Evolutionary conservation across 2,329 filamentous ascomycete species (phyloP), one percentile per base, ranked within the genome.

Genomic region (Cercospora sp.): DNA sequence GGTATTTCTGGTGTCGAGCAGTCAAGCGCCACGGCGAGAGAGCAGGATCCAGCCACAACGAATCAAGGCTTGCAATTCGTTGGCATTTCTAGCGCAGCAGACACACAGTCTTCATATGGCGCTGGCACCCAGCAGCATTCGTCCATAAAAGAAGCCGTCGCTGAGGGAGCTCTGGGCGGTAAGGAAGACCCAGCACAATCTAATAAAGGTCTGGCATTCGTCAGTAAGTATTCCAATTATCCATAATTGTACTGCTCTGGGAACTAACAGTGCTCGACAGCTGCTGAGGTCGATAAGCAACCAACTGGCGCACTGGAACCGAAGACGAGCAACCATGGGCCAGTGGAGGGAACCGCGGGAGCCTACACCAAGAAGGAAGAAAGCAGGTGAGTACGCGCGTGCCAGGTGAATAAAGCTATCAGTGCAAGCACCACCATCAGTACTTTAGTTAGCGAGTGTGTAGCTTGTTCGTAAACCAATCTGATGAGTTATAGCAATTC

Each of bases 11-110:
- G 21, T 21, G 5, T 32, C 26, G 53, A 28, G 26, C 53, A 58
- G 24, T 30, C 53, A n/a, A 32, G 18, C 40, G 28, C 16, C 13
- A 40, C 7, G 37, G 26, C 40, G 9, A 10, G 40, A 26, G 37
- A 62, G 28, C 37, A 64, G 24, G 32, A 57, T 30, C 62, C 32
- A 16, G 49, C 62, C 24, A 58, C 26, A 18, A 37, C 62, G 18
- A 43, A 57, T 24, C 10, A 57, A 18, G 62, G 62, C 32, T 40
- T 64, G 34, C 62, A 64, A 18, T 64, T 64, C 51, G 49, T 64
- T 16, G 62, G 62, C 30, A 16, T 51, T 24, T 28, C 62, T 18
- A 37, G 49, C n/a, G 26, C 45, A 13, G 26, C 32, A 58, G 55
- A 57, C 32, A 43, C 61, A 53, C 16, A 13, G 9, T 28, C 21